Evolutionary conservation across 805 yeast genomes (phyloP).

Genomic region (Candida cerambycidarum): DNA sequence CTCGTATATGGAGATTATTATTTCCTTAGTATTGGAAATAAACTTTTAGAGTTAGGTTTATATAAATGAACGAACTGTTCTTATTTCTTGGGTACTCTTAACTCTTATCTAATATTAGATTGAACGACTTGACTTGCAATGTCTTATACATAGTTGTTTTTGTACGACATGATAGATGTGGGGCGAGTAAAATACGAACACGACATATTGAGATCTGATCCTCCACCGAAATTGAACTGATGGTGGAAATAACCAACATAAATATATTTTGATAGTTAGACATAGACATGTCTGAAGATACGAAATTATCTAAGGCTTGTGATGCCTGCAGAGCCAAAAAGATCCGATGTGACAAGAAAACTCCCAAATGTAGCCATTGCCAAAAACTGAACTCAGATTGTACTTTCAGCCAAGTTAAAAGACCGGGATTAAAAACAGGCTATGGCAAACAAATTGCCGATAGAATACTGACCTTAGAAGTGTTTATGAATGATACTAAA

Average conservation of each 20-base stretch:
- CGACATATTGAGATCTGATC: not conserved
- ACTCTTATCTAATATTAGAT: too few relatives aligned
- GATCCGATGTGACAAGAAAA: not conserved
- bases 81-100: too few relatives aligned
- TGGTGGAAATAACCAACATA: too few relatives aligned
- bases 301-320: not conserved
- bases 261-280: not conserved
- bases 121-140: too few relatives aligned
- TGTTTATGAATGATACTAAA: not conserved
- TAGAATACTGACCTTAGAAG: not conserved
- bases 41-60: slow-evolving; percentile 24
- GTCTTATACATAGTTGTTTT: too few relatives aligned
- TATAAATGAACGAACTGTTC: too few relatives aligned
- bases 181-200: not conserved
- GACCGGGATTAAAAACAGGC: not conserved
- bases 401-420: not conserved
- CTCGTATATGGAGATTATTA: slow-evolving; percentile 32
- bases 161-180: too few relatives aligned
- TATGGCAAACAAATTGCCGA: not conserved
- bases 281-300: not conserved
- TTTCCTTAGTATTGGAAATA: slow-evolving; percentile 26
- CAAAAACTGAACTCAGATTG: not conserved
- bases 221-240: not conserved
- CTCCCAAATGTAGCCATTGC: not conserved
- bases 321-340: not conserved